Base-by-base conservation (phyloP, 1,284 basidiomycete species). In the Ganoderma multipileum region DNA sequence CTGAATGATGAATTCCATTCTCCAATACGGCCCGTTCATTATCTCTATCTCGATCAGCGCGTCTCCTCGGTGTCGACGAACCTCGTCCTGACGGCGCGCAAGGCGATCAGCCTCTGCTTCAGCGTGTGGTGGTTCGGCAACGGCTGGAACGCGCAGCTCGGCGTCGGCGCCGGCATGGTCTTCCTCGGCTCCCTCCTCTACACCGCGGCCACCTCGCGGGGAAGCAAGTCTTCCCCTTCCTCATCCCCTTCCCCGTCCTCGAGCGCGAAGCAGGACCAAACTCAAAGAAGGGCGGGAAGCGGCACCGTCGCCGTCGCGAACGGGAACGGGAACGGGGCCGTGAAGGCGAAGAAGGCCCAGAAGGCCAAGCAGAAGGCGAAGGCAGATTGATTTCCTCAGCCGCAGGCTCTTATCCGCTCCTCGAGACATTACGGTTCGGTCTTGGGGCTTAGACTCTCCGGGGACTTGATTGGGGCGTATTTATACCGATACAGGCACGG, bases 61-160 rank as follows among this genome's bases (percentile, higher is more conserved):
- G 87, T 91, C 12, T 90, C 91, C 4, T 90, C 89, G 1, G 91
- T 92, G 8, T 89, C 90, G 6, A 92, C 90, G 11, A 92, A 92
- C 75, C 84, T 93, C 38, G 89, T 91, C 11, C 81, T 92, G 39
- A 93, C 91, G 2, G 83, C 86, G 0, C 85, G 91, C 66, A 93
- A 93, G 76, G 91, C 91, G 8, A 75, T 92, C 66, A 91, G 89
- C 72, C 83, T 93, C 20, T 90, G 89, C 75, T 85, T 92, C 70
- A 92, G 90, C 76, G 89, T 93, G 14, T 92, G 89, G 89, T 91
- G 88, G 87, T 92, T 92, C 74, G 87, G 88, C 12, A 89, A 86
- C 72, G 86, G 85, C 6, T 91, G 90, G 89, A 91, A 91, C 74
- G 67, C 75, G 0, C 83, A 86, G 72, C 81, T 93, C n/a, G 87